Conservation (phyloP, 2,329 filamentous ascomycete genomes). For the Beauveria australis region DNA sequence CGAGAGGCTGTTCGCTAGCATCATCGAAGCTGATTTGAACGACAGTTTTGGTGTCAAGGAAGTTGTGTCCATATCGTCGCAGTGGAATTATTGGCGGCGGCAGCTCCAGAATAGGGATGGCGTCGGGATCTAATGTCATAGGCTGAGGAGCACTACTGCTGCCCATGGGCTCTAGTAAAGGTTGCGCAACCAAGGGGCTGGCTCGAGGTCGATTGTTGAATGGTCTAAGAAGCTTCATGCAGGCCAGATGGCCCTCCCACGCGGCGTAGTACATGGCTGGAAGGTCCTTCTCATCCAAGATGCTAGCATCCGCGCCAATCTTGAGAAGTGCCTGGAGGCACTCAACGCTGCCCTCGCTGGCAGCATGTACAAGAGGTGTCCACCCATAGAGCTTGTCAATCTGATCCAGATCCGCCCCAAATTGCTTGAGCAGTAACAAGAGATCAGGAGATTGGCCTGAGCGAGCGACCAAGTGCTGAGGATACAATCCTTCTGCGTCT, state of each 20-base stretch:
- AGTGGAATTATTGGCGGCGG: constrained; percentile 94
- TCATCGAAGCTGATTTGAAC: constrained; percentile 87
- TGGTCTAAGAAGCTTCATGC: constrained; percentile 78
- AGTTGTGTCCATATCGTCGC: constrained; percentile 93
- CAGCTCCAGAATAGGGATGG: constrained; percentile 83
- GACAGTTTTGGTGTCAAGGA: constrained; percentile 94
- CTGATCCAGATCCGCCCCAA: constrained; percentile 85
- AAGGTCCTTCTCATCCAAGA: constrained; percentile 84
- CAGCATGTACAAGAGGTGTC: constrained; percentile 93
- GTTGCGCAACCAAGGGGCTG: constrained; percentile 37
- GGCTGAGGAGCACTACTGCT: constrained; percentile 45
- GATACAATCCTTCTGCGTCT: constrained; percentile 91
- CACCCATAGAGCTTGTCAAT: constrained; percentile 94
- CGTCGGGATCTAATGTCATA: constrained; percentile 70
- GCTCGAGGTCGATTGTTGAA: constrained; percentile 37
- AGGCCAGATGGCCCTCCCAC: constrained; percentile 93
- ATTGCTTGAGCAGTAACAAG: constrained; percentile 70
- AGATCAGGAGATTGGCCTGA: constrained; percentile 76
- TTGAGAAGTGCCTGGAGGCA: constrained; percentile 77
- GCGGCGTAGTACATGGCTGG: constrained; percentile 97
- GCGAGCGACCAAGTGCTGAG: constrained; percentile 91
- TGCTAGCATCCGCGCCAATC: constrained; percentile 67
- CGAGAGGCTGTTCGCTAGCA: constrained; percentile 63
- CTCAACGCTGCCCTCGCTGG: constrained; percentile 88
- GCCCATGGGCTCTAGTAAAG: constrained; percentile 34